Evolutionary conservation across 768 basidiomycete genomes (phyloP), one percentile per base, ranked within the genome.

Genomic region (Russula dissimulans): DNA sequence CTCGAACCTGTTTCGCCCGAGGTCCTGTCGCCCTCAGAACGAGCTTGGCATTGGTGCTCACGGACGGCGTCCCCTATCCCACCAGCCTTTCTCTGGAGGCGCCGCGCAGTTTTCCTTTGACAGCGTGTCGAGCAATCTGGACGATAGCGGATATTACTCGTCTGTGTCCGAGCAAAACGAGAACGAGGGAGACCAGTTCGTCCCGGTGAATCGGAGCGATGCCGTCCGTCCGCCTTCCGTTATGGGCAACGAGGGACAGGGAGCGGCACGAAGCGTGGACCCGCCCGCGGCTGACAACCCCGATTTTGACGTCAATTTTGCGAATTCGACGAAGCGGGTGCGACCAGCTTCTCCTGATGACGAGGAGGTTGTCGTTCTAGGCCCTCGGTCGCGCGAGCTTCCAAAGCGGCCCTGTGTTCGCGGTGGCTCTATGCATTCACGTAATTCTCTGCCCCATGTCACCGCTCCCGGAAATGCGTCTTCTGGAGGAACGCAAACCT

Each of bases 131-230:
- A 43, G 14, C 5, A 39, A 49, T 12, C 34, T 57, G 4, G 56
- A 62, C 15, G 63, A 64, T 34, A 62, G 63, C 15, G 60, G 60
- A 32, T 62, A 64, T 38, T 62, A 54, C 54, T 63, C 62, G 18
- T 48, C 52, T 17, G 17, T 50, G 52, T 50, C 60, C 2, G 59
- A 61, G 17, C 52, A 53, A 12, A 49, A 42, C 26, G 61, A 56
- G 7, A 29, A 11, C 8, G 60, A 61, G 43, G 54, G 14, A 29
- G 54, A 41, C 15, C 59, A 38, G 48, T 41, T 59, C 22, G 15
- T 32, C 5, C 7, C 46, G 8, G 22, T 15, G 22, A 47, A 54
- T 45, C 54, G 47, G 10, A 17, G 1, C 7, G 51, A 8, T 7
- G 43, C 18, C 31, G 22, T 32, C 49, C 36, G 49, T 42, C 42